These are phyloP conservation scores for Fusarium austroafricanum DNA, from an alignment of 2,329 filamentous ascomycete species.

Conservation along the genomic window DNA sequence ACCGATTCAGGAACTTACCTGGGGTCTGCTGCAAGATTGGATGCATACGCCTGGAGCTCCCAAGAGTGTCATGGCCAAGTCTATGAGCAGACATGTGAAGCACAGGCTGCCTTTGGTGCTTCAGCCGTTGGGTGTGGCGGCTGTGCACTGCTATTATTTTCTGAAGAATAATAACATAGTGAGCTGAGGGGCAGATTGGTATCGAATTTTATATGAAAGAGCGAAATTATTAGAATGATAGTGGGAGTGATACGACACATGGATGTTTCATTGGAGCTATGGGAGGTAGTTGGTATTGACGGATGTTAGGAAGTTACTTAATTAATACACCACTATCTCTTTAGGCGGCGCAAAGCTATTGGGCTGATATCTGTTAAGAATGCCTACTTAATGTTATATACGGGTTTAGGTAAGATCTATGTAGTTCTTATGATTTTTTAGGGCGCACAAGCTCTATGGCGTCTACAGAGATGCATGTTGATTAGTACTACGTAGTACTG, in stretches of 20 bases:
- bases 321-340: background rate
- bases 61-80: conserved; percentile 54
- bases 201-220: background rate
- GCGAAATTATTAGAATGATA: background rate
- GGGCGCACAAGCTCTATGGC: no score
- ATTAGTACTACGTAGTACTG: conserved; percentile 12
- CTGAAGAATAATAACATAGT: conserved; percentile 32
- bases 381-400: no score
- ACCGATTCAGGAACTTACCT: conserved; percentile 55
- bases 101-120: conserved; percentile 48
- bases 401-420: no score
- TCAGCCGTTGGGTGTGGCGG: conserved; percentile 48
- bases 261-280: background rate
- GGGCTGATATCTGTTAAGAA: no score
- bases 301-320: conserved; percentile 31
- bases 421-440: no score
- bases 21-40: conserved; percentile 60
- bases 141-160: conserved; percentile 47
- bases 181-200: background rate
- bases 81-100: conserved; percentile 49
- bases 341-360: no score
- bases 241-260: background rate
- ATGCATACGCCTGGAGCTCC: conserved; percentile 61
- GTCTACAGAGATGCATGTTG: no score
- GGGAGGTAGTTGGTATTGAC: background rate